Base-by-base conservation (phyloP, 345 rosid species). In the Acer campestre region DNA sequence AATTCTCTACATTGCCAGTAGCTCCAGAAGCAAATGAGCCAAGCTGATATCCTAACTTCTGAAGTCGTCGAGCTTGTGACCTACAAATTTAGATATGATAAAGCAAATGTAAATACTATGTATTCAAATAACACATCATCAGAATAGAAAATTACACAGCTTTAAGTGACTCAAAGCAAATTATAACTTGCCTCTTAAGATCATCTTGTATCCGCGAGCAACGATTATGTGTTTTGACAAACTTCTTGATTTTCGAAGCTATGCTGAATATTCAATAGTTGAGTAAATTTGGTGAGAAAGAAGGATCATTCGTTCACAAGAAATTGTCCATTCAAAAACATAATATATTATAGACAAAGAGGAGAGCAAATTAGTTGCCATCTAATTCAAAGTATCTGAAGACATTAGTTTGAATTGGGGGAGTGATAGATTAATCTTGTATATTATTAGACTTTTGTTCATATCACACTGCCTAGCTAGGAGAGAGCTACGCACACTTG, bases 31-130 rank as follows among this genome's bases (percentile, higher is more conserved):
- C 80, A 81, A 83, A 85, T 70, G 80, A 79, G 70, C 86, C 85
- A 81, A 96, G 94, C 81, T 92, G 92, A 80, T 84, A 86, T 77
- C 88, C 98, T 81, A 89, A 77, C 83, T 84, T 91, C 79, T 90
- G 88, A 74, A 92, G 87, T 62, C 91, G 87, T 62, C 91, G 92
- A 74, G 76, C 82, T 85, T 94, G 86, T 73, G 98, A 91, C 99
- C 99, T 96, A 75, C 70, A 77, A 51, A 83, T 73, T 82, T 78
- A 35, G 27, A 73, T 61, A 73, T 13, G 49, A 55, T 62, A 76
- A 68, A 67, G 6, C 44, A 29, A 67, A 75, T 12, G 9, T 67
- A 48, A 77, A 67, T 56, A 35, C 73, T 70, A 62, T 11, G 68
- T 68, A 56, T 18, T 63, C 64, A 14, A 44, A 29, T 7, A 51